phyloP scores from a whole-genome alignment of 345 rosid genomes.

The Eucalyptus cloeziana region DNA sequence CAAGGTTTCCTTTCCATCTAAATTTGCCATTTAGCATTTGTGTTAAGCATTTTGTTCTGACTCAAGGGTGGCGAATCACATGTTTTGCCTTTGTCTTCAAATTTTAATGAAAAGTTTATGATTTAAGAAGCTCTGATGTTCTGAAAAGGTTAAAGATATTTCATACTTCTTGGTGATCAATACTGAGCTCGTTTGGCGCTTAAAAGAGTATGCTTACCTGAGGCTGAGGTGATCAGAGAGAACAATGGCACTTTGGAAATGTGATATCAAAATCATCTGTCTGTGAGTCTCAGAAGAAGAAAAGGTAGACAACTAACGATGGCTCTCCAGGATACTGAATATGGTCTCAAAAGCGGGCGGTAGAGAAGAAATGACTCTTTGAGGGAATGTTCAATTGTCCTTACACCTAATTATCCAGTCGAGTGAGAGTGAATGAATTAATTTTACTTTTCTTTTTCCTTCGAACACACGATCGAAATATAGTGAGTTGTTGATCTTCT shows the following conservation, averaged over 20 bases:
- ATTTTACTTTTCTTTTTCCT: background rate
- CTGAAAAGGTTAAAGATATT: background rate
- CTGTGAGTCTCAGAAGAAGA: background rate
- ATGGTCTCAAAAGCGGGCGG: background rate
- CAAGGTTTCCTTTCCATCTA: background rate
- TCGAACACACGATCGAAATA: background rate
- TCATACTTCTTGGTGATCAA: background rate
- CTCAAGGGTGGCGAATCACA: background rate
- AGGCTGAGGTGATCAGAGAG: background rate
- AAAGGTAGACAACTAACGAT: background rate
- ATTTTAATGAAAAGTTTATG: background rate
- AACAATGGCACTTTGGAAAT: background rate
- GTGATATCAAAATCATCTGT: background rate
- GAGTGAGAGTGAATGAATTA: background rate
- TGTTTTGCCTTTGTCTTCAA: background rate
- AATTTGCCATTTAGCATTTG: background rate
- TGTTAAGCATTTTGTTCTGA: background rate
- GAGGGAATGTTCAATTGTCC: background rate
- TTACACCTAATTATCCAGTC: background rate
- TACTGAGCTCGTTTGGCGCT: background rate
- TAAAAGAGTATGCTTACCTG: background rate
- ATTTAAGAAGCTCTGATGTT: background rate
- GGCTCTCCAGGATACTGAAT: background rate
- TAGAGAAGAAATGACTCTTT: background rate
- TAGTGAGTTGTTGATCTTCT: background rate